Evolutionary conservation across 164 flowering plant genomes (phyloP), one percentile per base, ranked within the genome.

Genomic region (Piper longum): DNA sequence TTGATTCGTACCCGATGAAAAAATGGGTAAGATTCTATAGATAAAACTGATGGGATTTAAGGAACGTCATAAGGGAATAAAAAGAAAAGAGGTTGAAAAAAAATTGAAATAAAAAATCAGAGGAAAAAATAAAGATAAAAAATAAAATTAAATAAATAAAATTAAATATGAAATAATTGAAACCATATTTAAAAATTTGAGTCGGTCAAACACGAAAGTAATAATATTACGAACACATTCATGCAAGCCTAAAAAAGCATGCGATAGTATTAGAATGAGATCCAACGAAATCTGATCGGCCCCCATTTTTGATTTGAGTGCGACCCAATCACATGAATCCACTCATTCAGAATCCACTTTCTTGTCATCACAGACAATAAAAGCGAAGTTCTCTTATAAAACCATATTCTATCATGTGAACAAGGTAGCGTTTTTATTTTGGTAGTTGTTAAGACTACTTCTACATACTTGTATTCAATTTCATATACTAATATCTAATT

Each of bases 241-340:
- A 26, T 26, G 36, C 2, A 26, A 26, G 36, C 36, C 36, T 26
- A 26, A 26, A 26, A 26, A 72, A 81, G 85, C 85, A 82, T 77
- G 72, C 75, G 16, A 75, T 76, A 75, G 76, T 76, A 77, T 81
- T 77, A 72, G 75, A 42, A 71, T 57, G 66, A 83, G 81, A 85
- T 85, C 90, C 80, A 59, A 70, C 71, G 84, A 85, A 75, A 85
- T 85, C 91, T 83, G 80, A 80, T 71, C 71, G 74, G 80, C 76
- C 66, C 59, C 66, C 42, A 64, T 76, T 71, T 72, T 77, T 44
- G 44, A 62, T 67, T 16, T 16, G 42, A 79, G 74, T 74, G 74
- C 74, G 74, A 75, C 59, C 73, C 52, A 48, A 48, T 14, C 52
- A 48, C 14, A 48, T 48, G 52, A 48, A 48, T 56, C 41, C 54